Evolutionary conservation across 139 green algal genomes (phyloP).

Genomic region (Chlorella sp.): DNA sequence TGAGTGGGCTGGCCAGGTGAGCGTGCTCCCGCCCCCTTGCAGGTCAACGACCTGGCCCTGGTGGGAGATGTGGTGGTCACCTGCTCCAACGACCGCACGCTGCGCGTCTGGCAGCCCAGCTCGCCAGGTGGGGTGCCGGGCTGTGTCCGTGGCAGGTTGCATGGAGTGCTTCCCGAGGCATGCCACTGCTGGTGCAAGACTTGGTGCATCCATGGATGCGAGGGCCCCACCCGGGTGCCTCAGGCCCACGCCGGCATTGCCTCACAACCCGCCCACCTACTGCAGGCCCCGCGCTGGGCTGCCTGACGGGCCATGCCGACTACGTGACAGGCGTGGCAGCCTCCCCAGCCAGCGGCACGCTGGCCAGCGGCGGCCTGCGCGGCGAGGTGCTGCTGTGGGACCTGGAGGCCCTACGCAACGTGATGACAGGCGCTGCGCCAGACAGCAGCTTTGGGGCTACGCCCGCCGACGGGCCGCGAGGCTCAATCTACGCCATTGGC

Average conservation of each 20-base stretch:
- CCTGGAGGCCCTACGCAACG: constrained; percentile 8
- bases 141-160: too few species aligned
- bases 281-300: constrained; percentile 11
- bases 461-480: constrained; percentile 14
- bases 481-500: constrained; percentile 84
- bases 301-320: constrained; percentile 41
- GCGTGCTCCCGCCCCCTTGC: not conserved
- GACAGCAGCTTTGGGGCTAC: not conserved
- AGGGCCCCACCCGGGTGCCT: not conserved
- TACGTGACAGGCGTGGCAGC: constrained; percentile 53
- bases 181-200: not conserved
- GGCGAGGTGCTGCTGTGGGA: constrained; percentile 59
- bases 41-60: constrained; percentile 46
- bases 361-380: constrained; percentile 49
- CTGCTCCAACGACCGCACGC: constrained; percentile 46
- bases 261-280: too few species aligned
- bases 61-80: constrained; percentile 46
- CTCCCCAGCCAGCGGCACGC: not conserved
- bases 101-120: constrained; percentile 41
- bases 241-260: not conserved
- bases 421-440: not conserved
- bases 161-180: not conserved
- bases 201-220: not conserved
- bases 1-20: not conserved
- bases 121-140: constrained; percentile 25